A percentile compares a stretch with the other conserved stretches of the same genome.
phyloP scores from a whole-genome alignment of 1,284 basidiomycete genomes.

The Tranzscheliella williamsii region DNA sequence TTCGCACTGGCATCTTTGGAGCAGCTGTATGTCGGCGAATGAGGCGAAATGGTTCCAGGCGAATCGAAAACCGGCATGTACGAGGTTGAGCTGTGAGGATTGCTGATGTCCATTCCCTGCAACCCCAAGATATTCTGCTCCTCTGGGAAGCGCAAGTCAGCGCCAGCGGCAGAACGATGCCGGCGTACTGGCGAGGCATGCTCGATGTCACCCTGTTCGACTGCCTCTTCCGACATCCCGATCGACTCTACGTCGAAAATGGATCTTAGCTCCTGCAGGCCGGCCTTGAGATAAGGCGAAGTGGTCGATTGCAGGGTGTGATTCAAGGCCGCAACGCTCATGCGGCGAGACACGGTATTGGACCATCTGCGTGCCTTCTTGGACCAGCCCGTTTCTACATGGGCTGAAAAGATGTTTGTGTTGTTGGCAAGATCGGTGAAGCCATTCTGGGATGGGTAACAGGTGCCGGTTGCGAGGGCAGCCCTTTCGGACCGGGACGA shows the following conservation, averaged over 20 bases:
- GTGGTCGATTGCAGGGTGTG: conserved; percentile 33
- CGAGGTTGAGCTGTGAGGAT: neutral
- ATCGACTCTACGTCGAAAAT: conserved; percentile 50
- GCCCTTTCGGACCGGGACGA: conserved; percentile 15
- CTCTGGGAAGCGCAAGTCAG: neutral
- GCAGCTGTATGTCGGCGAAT: conserved; percentile 19
- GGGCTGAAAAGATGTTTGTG: conserved; percentile 3
- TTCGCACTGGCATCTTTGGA: conserved; percentile 8
- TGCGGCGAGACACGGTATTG: conserved; percentile 24
- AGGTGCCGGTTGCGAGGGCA: conserved; percentile 4
- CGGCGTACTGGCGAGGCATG: conserved; percentile 7
- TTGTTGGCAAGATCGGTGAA: conserved; percentile 13
- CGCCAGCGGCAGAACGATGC: neutral
- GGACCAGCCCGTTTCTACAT: conserved; percentile 10
- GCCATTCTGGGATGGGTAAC: conserved; percentile 15
- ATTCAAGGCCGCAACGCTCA: conserved; percentile 29
- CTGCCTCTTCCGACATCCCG: conserved; percentile 9
- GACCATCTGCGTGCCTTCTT: conserved; percentile 26
- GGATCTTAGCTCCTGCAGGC: conserved; percentile 44
- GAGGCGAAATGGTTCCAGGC: conserved; percentile 9
- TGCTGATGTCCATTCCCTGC: neutral
- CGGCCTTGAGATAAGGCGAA: conserved; percentile 42
- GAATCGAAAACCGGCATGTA: conserved; percentile 5
- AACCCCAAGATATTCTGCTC: conserved; percentile 2
- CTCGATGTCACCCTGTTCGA: conserved; percentile 15